phyloP scores from a whole-genome alignment of 2,329 filamentous ascomycete genomes.

The Lecanicillium sp. region DNA sequence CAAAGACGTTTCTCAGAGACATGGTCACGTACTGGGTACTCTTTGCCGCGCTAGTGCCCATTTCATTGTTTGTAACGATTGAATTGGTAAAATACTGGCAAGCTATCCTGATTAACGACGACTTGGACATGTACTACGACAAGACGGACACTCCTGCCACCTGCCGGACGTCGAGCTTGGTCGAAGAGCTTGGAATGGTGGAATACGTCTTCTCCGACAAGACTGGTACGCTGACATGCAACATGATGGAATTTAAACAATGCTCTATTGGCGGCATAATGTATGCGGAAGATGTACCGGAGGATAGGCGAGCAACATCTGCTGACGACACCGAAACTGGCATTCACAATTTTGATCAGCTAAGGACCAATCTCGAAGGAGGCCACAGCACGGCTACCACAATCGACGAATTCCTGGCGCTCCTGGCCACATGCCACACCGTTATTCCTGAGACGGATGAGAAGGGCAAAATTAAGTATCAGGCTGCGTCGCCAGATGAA shows the following conservation, averaged over 20 bases:
- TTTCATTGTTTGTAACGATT: constrained; percentile 94
- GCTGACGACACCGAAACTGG: constrained; percentile 71
- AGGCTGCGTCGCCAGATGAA: constrained; percentile 94
- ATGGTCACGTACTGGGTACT: constrained; percentile 98
- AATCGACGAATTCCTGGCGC: constrained; percentile 74
- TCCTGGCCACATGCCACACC: constrained; percentile 89
- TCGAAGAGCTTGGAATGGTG: constrained; percentile 95
- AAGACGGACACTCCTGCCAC: constrained; percentile 92
- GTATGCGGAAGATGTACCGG: constrained; percentile 85
- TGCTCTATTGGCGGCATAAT: constrained; percentile 89
- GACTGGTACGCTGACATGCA: constrained; percentile 94
- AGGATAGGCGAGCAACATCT: constrained; percentile 76
- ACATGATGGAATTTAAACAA: constrained; percentile 98
- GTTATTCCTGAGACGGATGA: constrained; percentile 88
- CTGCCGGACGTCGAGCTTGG: constrained; percentile 90
- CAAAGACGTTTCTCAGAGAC: constrained; percentile 80
- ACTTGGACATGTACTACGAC: constrained; percentile 96
- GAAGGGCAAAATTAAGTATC: constrained; percentile 86
- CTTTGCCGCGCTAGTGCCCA: constrained; percentile 92
- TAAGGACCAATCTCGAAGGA: constrained; percentile 60
- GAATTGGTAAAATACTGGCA: constrained; percentile 98
- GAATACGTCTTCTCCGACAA: constrained; percentile 99
- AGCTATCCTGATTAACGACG: constrained; percentile 94
- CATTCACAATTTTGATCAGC: constrained; percentile 74
- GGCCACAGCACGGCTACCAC: constrained; percentile 40